phyloP scores from a whole-genome alignment of 352 stramenopile genomes.

The Blastocystis sp. region DNA sequence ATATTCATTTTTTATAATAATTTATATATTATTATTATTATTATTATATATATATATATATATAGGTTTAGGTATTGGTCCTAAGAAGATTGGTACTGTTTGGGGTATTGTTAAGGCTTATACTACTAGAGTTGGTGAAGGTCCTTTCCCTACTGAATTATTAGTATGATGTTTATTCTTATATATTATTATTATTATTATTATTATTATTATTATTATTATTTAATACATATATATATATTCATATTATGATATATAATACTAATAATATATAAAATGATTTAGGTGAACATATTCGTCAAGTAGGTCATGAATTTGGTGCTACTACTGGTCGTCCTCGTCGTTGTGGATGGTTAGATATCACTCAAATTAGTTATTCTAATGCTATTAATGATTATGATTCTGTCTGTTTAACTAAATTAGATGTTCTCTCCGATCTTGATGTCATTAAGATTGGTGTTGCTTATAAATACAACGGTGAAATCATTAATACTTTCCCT shows the following conservation, averaged over 20 bases:
- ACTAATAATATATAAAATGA: constrained; percentile 48
- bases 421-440: constrained; percentile 92
- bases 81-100: constrained; percentile 58
- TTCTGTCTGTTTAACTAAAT: constrained; percentile 90
- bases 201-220: too few relatives aligned
- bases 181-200: too few relatives aligned
- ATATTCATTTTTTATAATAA: too few relatives aligned
- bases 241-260: too few relatives aligned
- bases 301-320: constrained; percentile 73
- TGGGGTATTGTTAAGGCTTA: constrained; percentile 97
- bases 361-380: constrained; percentile 64
- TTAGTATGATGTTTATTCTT: too few relatives aligned
- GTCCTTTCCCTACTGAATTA: constrained; percentile 93
- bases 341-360: constrained; percentile 89
- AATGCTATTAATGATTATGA: constrained; percentile 81
- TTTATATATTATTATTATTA: too few relatives aligned
- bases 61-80: constrained; percentile 42
- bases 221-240: too few relatives aligned
- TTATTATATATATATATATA: too few relatives aligned
- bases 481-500: constrained; percentile 7
- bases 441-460: constrained; percentile 53
- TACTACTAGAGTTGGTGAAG: constrained; percentile 89
- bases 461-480: constrained; percentile 20
- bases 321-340: constrained; percentile 84
- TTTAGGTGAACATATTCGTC: constrained; percentile 59